phyloP scores from a whole-genome alignment of 129 eudicot genomes.

The carrot (Daucus carota) region DNA sequence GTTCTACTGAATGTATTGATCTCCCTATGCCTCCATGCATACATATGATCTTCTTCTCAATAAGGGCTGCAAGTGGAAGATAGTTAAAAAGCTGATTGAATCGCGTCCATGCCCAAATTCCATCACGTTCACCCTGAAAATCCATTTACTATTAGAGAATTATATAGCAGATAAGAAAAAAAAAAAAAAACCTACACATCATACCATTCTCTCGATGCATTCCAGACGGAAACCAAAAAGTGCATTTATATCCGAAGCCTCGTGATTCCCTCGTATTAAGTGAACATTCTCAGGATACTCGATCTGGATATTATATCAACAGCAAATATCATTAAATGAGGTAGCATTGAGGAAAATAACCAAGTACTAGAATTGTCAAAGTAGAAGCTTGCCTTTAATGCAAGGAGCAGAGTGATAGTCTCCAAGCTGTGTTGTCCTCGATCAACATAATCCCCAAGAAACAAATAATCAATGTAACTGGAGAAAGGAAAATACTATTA shows the following conservation, averaged over 20 bases:
- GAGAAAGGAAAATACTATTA: slow-evolving; percentile 7
- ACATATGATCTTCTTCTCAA: slow-evolving; percentile 87
- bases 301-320: slow-evolving; percentile 40
- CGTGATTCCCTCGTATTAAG: slow-evolving; percentile 97
- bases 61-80: slow-evolving; percentile 95
- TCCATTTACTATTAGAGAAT: slow-evolving; percentile 8
- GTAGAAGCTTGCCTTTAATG: slow-evolving; percentile 61
- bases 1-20: slow-evolving; percentile 91
- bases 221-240: slow-evolving; percentile 98
- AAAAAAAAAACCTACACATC: background rate
- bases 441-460: slow-evolving; percentile 98
- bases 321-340: background rate
- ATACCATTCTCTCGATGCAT: slow-evolving; percentile 97
- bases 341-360: slow-evolving; percentile 4
- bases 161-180: background rate
- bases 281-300: slow-evolving; percentile 95
- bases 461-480: slow-evolving; percentile 93
- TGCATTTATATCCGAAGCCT: slow-evolving; percentile 98
- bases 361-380: slow-evolving; percentile 6
- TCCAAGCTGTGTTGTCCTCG: slow-evolving; percentile 99
- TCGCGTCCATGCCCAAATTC: slow-evolving; percentile 99
- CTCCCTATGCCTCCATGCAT: slow-evolving; percentile 99
- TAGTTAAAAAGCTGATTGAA: slow-evolving; percentile 88
- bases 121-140: slow-evolving; percentile 89
- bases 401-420: slow-evolving; percentile 87